Evolutionary conservation across 495 filamentous ascomycete genomes (phyloP), one percentile per base, ranked within the genome.

Genomic region (Aspergillus hancockii): DNA sequence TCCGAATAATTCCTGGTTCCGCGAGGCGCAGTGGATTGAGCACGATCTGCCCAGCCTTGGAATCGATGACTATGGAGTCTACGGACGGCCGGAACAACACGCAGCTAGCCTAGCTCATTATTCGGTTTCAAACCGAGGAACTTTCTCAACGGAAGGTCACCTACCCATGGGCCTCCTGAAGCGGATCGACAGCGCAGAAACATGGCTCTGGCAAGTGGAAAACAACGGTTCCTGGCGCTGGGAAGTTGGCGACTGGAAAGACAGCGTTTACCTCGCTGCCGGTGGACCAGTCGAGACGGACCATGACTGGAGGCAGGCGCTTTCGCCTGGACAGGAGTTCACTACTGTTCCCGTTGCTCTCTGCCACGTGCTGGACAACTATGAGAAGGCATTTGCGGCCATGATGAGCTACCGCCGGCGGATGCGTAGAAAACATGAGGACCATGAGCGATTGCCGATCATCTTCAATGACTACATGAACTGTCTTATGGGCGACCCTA

Each of bases 391-490:
- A 22, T 67, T 69, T 28, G 43, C 59, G 4, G 60, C 55, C 3
- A 21, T 69, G 54, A 67, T 62, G 18, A 22, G 46, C 16, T 67
- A 69, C 54, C 54, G 67, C 8, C 62, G 67, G 9, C 30, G n/a
- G 13, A 63, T 66, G n/a, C 51, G 55, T 0, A 51, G 64, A 8
- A 34, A 49, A 19, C 61, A 68, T 16, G 12, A 34, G 0, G 65
- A 66, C 54, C 59, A 66, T 52, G 30, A 58, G n/a, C 28, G 25
- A 13, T 18, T 68, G 5, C 58, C 65, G 0, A 55, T 68, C 25
- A 68, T 70, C 23, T 70, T 70, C 55, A 70, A 68, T 43, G 67
- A 69, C 32, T 69, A 69, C 25, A 69, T 69, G 67, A 70, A 70
- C 46, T 70, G 67, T 32, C 61, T 68, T 8, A 68, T 70, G 65